Evolutionary conservation across 225 moss, liverwort and hornwort species (phyloP).

Genomic region (Thuidium tamariscinum): DNA sequence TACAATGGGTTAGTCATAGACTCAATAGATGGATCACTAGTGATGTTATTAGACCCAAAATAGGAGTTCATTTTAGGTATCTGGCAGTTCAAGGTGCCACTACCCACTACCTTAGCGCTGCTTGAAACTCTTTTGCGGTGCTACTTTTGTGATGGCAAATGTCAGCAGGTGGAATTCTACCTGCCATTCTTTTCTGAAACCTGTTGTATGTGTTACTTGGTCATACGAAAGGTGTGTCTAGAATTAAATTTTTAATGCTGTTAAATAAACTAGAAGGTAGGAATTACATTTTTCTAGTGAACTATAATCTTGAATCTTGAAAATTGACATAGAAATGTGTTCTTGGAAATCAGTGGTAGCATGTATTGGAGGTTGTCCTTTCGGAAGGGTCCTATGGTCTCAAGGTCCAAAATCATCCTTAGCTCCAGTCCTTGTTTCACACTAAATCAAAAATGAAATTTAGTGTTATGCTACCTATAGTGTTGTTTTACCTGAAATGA

Average conservation of each 20-base stretch:
- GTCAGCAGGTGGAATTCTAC: background rate
- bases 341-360: background rate
- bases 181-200: background rate
- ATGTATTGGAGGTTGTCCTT: background rate
- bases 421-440: background rate
- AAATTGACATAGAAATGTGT: background rate
- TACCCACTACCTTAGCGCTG: background rate
- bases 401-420: background rate
- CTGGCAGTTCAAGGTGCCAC: background rate
- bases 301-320: background rate
- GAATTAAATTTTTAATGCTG: background rate
- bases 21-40: background rate
- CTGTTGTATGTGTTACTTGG: background rate
- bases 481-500: background rate
- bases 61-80: background rate
- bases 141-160: background rate
- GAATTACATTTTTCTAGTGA: no score
- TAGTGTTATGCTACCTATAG: background rate
- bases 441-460: background rate
- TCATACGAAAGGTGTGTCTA: background rate
- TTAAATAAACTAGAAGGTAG: background rate
- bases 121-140: background rate
- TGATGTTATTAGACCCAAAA: no score
- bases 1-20: background rate
- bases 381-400: background rate